phyloP scores from a whole-genome alignment of 495 filamentous ascomycete species.

The Aspergillus coremiiformis region DNA sequence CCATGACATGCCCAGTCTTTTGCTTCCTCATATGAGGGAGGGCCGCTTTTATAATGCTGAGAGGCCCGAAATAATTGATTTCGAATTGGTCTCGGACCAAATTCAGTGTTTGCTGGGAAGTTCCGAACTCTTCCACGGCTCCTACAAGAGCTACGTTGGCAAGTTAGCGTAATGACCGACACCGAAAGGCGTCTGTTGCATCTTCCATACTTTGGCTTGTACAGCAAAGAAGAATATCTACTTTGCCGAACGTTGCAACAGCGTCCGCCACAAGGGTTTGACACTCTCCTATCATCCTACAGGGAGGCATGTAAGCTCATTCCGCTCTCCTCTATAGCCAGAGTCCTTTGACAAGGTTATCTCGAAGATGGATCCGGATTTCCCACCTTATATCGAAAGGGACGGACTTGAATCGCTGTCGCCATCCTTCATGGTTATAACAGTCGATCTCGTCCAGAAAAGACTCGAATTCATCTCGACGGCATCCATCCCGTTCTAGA shows the following conservation, averaged over 20 bases:
- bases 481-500: constrained; percentile 35
- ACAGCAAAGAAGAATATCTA: constrained; percentile 86
- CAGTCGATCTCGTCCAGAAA: constrained; percentile 65
- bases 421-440: constrained; percentile 44
- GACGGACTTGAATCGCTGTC: constrained; percentile 35
- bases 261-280: constrained; percentile 85
- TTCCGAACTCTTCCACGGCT: constrained; percentile 82
- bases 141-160: constrained; percentile 63
- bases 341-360: not conserved
- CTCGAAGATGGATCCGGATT: not conserved
- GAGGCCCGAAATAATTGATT: constrained; percentile 84
- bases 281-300: constrained; percentile 45
- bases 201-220: constrained; percentile 62
- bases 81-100: constrained; percentile 89
- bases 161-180: constrained; percentile 1
- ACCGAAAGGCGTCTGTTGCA: not conserved
- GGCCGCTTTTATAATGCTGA: constrained; percentile 90
- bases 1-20: constrained; percentile 78
- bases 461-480: constrained; percentile 44
- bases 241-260: constrained; percentile 69
- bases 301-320: constrained; percentile 10
- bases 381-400: constrained; percentile 47
- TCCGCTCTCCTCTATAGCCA: not conserved
- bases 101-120: constrained; percentile 62
- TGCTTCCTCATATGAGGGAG: constrained; percentile 73